These are phyloP conservation scores for Aethionema arabicum DNA, from an alignment of 345 rosid species.

Conservation along the genomic window DNA sequence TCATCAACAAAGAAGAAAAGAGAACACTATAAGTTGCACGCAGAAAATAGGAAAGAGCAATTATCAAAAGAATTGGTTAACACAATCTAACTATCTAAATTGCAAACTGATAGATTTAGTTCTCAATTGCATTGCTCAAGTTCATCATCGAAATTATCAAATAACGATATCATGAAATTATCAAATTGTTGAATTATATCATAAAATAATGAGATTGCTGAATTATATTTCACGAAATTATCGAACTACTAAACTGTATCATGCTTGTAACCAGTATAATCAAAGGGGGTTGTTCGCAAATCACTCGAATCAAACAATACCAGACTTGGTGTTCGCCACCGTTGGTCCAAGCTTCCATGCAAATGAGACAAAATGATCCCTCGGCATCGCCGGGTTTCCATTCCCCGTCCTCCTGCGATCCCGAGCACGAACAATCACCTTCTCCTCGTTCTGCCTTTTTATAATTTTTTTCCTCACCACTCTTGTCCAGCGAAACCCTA, in stretches of 20 bases:
- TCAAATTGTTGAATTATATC: background rate
- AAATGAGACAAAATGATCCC: slow-evolving; percentile 70
- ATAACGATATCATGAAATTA: no score
- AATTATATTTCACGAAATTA: slow-evolving; percentile 2
- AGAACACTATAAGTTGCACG: background rate
- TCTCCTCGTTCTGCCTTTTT: slow-evolving; percentile 32
- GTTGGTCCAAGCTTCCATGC: slow-evolving; percentile 77
- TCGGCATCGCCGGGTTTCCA: slow-evolving; percentile 56
- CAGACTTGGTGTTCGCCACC: slow-evolving; percentile 71
- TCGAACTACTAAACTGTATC: slow-evolving; percentile 18
- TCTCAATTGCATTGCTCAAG: no score
- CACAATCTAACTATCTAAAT: slow-evolving; percentile 5
- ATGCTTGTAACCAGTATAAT: background rate
- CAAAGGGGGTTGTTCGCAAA: background rate
- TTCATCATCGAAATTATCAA: no score
- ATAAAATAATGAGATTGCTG: slow-evolving; percentile 8
- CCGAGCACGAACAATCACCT: slow-evolving; percentile 35
- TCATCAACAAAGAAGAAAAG: background rate
- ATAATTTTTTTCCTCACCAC: slow-evolving; percentile 40
- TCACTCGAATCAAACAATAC: slow-evolving; percentile 33
- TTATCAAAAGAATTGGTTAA: background rate
- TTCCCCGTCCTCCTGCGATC: slow-evolving; percentile 46
- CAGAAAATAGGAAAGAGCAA: background rate
- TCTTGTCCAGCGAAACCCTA: slow-evolving; percentile 34
- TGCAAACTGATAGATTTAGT: background rate